A percentile compares a stretch with the other conserved stretches of the same genome.
phyloP scores from a whole-genome alignment of 805 yeast genomes.

The Lachancea sp. region DNA sequence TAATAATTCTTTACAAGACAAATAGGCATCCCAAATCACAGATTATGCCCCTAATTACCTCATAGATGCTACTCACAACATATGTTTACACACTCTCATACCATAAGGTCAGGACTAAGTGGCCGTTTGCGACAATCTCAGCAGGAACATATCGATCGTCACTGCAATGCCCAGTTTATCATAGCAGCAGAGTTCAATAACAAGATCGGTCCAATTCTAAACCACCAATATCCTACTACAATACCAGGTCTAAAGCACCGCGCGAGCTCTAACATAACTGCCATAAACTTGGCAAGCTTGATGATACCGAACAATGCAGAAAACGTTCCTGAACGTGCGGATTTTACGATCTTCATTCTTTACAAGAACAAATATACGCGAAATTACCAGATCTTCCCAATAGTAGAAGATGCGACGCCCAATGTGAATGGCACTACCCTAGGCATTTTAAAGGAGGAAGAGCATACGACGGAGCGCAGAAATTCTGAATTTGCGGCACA shows the following conservation, averaged over 20 bases:
- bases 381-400: constrained; percentile 25
- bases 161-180: constrained; percentile 45
- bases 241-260: constrained; percentile 34
- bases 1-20: background rate
- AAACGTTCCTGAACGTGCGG: constrained; percentile 43
- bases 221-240: constrained; percentile 50
- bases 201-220: constrained; percentile 62
- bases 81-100: constrained; percentile 11
- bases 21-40: background rate
- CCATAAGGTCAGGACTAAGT: constrained; percentile 11
- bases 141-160: constrained; percentile 8
- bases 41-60: background rate
- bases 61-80: background rate
- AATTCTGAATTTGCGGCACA: background rate
- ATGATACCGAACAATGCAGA: constrained; percentile 61
- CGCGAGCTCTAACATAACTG: constrained; percentile 4
- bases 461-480: background rate
- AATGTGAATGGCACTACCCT: constrained; percentile 9
- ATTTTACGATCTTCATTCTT: constrained; percentile 51
- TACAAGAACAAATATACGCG: constrained; percentile 32
- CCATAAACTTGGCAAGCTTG: constrained; percentile 40
- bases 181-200: constrained; percentile 76
- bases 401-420: constrained; percentile 10
- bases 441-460: constrained; percentile 15
- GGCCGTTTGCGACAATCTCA: constrained; percentile 11